Evolutionary conservation across 1,139 yeast genomes (phyloP).

Genomic region (Protomyces lactucae-debilis): DNA sequence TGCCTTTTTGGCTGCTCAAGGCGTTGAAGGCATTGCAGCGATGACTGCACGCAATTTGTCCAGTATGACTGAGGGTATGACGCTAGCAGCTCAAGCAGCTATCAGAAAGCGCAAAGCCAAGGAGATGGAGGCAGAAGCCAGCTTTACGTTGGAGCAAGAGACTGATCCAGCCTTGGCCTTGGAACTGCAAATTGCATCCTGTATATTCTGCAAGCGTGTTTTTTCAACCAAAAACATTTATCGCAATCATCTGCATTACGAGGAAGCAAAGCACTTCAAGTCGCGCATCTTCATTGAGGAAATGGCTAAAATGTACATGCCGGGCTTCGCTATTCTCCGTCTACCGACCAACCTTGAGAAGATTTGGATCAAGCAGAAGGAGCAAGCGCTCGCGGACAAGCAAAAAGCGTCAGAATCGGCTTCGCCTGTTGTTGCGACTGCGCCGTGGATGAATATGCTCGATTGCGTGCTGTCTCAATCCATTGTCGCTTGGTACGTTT

Average conservation of each 20-base stretch:
- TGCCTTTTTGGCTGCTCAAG: neutral
- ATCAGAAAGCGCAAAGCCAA: neutral
- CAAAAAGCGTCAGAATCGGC: neutral
- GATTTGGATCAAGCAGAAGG: neutral
- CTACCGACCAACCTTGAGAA: neutral
- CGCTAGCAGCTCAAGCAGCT: neutral
- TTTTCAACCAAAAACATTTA: neutral
- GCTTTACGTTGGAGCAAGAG: neutral
- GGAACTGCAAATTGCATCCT: neutral
- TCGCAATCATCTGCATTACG: neutral
- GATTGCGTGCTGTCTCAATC: neutral
- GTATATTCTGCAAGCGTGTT: neutral
- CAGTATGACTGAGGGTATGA: neutral
- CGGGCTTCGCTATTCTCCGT: neutral
- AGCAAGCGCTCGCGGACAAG: neutral
- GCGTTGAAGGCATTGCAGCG: neutral
- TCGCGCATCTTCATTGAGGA: neutral
- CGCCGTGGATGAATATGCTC: neutral
- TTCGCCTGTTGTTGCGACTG: neutral
- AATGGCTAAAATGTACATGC: neutral
- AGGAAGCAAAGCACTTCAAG: neutral
- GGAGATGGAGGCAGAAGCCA: neutral
- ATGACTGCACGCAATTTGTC: neutral
- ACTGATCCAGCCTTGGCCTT: neutral
- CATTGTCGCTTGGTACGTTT: neutral